Evolutionary conservation across 192 early-diverging fungal genomes (phyloP), one percentile per base, ranked within the genome.

Genomic region (Funneliformis mosseae): DNA sequence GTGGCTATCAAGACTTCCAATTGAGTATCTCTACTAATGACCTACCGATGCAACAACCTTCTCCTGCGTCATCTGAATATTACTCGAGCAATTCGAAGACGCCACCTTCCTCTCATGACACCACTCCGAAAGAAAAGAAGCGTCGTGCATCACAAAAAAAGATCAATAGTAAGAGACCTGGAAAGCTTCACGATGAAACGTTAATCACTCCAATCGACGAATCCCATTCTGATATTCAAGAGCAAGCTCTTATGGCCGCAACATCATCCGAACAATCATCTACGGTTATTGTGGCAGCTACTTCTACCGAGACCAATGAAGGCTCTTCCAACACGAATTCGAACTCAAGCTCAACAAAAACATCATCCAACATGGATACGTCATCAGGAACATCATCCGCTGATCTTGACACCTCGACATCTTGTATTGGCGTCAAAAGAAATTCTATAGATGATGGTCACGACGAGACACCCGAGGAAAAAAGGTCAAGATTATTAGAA

Each of bases 401-500:
- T 14, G 16, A 16, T 50, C 14, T n/a, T n/a, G 48, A 50, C 18
- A 18, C 48, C 4, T 5, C 0, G 5, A 4, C 4, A 0, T 50
- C 48, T 18, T 12, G 18, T 14, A 18, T 16, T 18, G 18, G 2
- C 12, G 12, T 1, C 18, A 50, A 50, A 16, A 50, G 48, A 50
- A 16, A 50, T 50, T 0, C 5, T 50, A 12, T 27, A 10, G n/a
- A 27, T 18, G 66, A 68, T 38, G 66, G 39, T 18, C 66, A 38
- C 5, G 66, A 68, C 6, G 39, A 38, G 28, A 68, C 66, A 21
- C 66, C 27, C 6, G 66, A 87, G 38, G 85, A 84, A 33, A 87
- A 84, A 79, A 76, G 87, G 27, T 68, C 81, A 39, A 81, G 78
- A 63, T 85, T 86, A 33, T 76, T 88, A 48, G 88, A 88, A 67